Percentiles rank a stretch among this genome's conserved stretches.
Evolutionary conservation across 1,284 basidiomycete species (phyloP).

Genomic region (Puccinia coronata): DNA sequence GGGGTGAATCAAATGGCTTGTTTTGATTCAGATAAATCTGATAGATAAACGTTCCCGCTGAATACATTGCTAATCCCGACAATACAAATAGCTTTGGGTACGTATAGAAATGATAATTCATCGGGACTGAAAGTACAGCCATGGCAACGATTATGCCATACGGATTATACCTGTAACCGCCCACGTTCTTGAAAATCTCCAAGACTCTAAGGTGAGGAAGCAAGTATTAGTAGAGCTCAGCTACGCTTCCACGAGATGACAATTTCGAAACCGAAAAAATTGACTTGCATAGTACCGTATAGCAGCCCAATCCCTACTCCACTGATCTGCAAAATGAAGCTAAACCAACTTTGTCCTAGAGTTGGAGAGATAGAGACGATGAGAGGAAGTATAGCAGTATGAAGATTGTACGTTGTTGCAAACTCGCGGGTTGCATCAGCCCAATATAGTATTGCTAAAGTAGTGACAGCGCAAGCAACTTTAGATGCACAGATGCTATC

Average conservation of each 20-base stretch:
- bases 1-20: constrained; percentile 56
- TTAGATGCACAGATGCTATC: constrained; percentile 57
- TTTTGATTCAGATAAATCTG: constrained; percentile 56
- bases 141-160: constrained; percentile 52
- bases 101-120: constrained; percentile 57
- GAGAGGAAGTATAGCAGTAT: constrained; percentile 58
- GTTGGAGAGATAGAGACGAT: constrained; percentile 58
- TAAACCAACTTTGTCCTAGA: constrained; percentile 57
- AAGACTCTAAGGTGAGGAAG: constrained; percentile 20
- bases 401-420: constrained; percentile 58
- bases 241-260: constrained; percentile 30
- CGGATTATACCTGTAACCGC: constrained; percentile 60
- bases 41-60: constrained; percentile 56
- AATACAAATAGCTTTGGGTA: constrained; percentile 55
- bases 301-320: constrained; percentile 54
- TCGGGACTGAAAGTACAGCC: constrained; percentile 54
- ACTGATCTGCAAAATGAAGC: constrained; percentile 59
- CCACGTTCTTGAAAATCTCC: constrained; percentile 58
- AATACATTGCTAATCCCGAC: constrained; percentile 57
- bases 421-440: constrained; percentile 55
- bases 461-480: constrained; percentile 56
- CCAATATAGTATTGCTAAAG: constrained; percentile 56
- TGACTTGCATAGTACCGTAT: constrained; percentile 50
- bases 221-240: background rate
- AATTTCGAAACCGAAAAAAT: too few species aligned